Evolutionary conservation across 495 filamentous ascomycete species (phyloP).

Genomic region (Cercophora samala): DNA sequence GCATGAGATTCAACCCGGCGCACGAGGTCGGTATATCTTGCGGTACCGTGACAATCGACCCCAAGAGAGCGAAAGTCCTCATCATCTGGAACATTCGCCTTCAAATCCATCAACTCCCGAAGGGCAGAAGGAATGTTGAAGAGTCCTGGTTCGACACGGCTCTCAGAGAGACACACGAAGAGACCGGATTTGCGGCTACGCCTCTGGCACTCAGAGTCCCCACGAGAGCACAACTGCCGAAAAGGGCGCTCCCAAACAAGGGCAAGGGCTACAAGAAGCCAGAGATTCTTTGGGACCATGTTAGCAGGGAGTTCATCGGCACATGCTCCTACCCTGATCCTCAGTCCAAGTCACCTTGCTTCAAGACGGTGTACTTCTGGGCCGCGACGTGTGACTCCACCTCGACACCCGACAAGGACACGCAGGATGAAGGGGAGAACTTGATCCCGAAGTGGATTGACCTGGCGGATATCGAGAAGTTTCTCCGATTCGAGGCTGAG

Average conservation of each 20-base stretch:
- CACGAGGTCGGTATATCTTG: slow-evolving; percentile 42
- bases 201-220: slow-evolving; percentile 39
- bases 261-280: slow-evolving; percentile 18
- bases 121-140: slow-evolving; percentile 46
- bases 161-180: slow-evolving; percentile 46
- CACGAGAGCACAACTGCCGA: slow-evolving; percentile 33
- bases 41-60: slow-evolving; percentile 45
- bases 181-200: slow-evolving; percentile 39
- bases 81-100: slow-evolving; percentile 43
- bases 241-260: slow-evolving; percentile 1
- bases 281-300: slow-evolving; percentile 26
- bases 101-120: slow-evolving; percentile 45
- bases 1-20: slow-evolving; percentile 36
- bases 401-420: slow-evolving; percentile 16
- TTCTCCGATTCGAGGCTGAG: slow-evolving; percentile 31
- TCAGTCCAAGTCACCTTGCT: slow-evolving; percentile 25
- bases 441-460: slow-evolving; percentile 27
- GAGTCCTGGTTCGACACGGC: slow-evolving; percentile 42
- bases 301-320: slow-evolving; percentile 31
- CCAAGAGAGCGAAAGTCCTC: slow-evolving; percentile 35
- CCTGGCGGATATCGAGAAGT: slow-evolving; percentile 21
- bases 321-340: slow-evolving; percentile 32
- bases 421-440: slow-evolving; percentile 34
- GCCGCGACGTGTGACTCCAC: slow-evolving; percentile 33
- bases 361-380: slow-evolving; percentile 34